Evolutionary conservation across 805 yeast species (phyloP).

Genomic region (Saturnispora zaruensis): DNA sequence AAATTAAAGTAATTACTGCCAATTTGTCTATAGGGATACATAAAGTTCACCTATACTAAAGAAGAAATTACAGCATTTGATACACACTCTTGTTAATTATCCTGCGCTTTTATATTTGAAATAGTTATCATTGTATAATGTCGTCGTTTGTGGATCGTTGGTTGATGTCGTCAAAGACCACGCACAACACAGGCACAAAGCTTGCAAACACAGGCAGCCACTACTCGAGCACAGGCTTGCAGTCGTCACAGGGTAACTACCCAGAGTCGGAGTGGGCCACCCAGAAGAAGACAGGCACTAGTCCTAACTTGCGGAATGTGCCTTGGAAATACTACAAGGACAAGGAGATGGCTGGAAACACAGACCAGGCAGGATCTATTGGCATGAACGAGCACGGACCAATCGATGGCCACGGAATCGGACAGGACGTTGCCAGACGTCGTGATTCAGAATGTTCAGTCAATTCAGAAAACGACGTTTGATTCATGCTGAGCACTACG

Average conservation of each 20-base stretch:
- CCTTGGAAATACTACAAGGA: constrained; percentile 24
- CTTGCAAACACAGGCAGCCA: constrained; percentile 23
- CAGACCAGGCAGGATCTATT: neutral
- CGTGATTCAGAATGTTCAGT: neutral
- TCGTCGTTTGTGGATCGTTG: constrained; percentile 30
- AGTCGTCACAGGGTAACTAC: constrained; percentile 21
- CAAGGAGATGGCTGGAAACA: neutral
- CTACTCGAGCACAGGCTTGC: constrained; percentile 7
- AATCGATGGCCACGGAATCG: neutral
- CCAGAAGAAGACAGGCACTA: constrained; percentile 6
- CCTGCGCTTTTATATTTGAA: too few relatives aligned
- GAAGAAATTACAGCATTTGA: too few relatives aligned
- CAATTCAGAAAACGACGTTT: neutral
- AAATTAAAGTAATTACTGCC: neutral
- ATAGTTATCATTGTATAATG: too few relatives aligned
- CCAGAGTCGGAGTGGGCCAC: constrained; percentile 13
- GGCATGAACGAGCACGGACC: constrained; percentile 1
- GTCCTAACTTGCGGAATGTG: constrained; percentile 26
- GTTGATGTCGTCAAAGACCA: constrained; percentile 21
- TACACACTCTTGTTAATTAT: neutral
- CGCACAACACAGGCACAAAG: constrained; percentile 15
- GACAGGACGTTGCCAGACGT: neutral
- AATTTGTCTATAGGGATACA: too few relatives aligned
- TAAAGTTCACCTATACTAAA: too few relatives aligned
- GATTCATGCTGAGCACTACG: neutral